Base-by-base conservation (phyloP, 441 rosid species). In the Macaranga tanarius region DNA sequence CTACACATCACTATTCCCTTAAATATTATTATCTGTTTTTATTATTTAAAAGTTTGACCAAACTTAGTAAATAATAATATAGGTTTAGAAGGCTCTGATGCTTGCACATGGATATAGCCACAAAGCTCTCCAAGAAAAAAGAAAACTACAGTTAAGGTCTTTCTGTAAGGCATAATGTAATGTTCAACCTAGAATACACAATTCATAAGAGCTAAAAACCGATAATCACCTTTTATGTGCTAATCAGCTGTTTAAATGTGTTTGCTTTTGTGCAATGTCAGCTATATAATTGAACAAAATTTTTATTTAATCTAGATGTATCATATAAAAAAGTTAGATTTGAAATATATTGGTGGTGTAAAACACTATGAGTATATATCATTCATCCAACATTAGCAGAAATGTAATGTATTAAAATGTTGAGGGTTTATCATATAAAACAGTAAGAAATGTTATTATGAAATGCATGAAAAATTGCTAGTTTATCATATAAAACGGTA, bases 51-150 rank as follows among this genome's bases (percentile, higher is more conserved):
- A 51, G 75, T 60, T 77, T 74, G 80, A 82, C 84, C 72, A 70
- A 66, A 61, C 62, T 75, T 42, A 12, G 47, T 31, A 7, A 70
- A 45, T 57, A 67, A 70, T 74, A 71, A 61, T 72, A 17, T 25
- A 20, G 62, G 52, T 59, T 61, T 79, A 28, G 22, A 68, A 73
- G 60, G 52, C 71, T 61, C 58, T 22, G 65, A 65, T 73, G 69
- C 73, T 61, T 1, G 80, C 87, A 80, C 79, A 71, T 82, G 84
- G 73, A 72, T 69, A 67, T 66, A 59, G 47, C 66, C 64, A 25
- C 65, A 61, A 69, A 52, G 64, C 68, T 62, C 57, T 61, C 20
- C 77, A 45, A 19, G 61, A 61, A 70, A 59, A 26, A 60, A 16
- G 25, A 52, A 51, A 78, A 62, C 44, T 60, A 62, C 64, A 57